Evolutionary conservation across 1,284 basidiomycete species (phyloP).

Genomic region (Mycena citricolor): DNA sequence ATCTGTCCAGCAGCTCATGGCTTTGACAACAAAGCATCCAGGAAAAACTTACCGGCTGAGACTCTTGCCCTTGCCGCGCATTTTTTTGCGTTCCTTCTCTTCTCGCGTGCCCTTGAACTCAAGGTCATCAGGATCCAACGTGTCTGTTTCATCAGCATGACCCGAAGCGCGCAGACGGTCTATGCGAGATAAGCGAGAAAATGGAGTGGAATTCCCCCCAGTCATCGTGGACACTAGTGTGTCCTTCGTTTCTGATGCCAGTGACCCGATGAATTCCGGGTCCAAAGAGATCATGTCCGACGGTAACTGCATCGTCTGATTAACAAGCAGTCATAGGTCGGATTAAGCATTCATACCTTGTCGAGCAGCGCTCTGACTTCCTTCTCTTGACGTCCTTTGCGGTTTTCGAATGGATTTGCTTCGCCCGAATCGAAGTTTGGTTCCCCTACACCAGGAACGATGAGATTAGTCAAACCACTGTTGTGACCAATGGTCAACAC

Average conservation of each 20-base stretch:
- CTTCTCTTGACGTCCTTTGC: slow-evolving; percentile 79
- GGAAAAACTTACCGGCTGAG: slow-evolving; percentile 61
- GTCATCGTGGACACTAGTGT: slow-evolving; percentile 47
- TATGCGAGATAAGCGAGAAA: slow-evolving; percentile 68
- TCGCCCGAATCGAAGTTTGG: slow-evolving; percentile 93
- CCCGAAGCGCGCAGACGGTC: slow-evolving; percentile 73
- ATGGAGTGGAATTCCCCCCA: slow-evolving; percentile 66
- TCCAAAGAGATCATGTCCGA: slow-evolving; percentile 94
- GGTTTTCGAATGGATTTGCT: slow-evolving; percentile 93
- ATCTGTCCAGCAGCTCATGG: slow-evolving; percentile 36
- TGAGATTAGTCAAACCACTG: slow-evolving; percentile 78
- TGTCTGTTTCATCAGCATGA: slow-evolving; percentile 70
- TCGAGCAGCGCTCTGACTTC: slow-evolving; percentile 91
- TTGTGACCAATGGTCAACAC: slow-evolving; percentile 77
- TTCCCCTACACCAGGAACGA: slow-evolving; percentile 93
- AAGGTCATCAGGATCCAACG: slow-evolving; percentile 36
- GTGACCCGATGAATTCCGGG: slow-evolving; percentile 77
- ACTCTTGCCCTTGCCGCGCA: slow-evolving; percentile 83
- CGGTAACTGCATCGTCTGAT: slow-evolving; percentile 62
- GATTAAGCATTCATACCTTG: slow-evolving; percentile 56
- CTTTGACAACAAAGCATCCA: not conserved
- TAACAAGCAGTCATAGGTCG: too few species aligned
- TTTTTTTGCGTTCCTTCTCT: slow-evolving; percentile 76
- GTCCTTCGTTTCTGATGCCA: slow-evolving; percentile 62
- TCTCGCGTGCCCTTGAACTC: slow-evolving; percentile 41